Evolutionary conservation across 441 rosid species (phyloP).

Genomic region (Euphorbia celastroides): DNA sequence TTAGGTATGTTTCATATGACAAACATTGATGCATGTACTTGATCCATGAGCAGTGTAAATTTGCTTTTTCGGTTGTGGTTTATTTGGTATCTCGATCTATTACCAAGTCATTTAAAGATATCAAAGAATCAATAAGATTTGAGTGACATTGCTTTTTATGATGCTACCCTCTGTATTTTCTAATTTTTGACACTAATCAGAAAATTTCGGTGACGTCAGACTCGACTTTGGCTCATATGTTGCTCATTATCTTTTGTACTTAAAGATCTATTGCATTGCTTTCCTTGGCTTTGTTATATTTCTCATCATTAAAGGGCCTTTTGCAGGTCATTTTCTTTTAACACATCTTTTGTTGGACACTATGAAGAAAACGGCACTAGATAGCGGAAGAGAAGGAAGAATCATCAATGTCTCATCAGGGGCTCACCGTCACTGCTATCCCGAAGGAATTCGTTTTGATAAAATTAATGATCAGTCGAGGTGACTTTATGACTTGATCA

Average conservation of each 20-base stretch:
- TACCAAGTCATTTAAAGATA: neutral
- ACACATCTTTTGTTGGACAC: too few relatives aligned
- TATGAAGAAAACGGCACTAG: too few relatives aligned
- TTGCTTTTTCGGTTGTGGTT: neutral
- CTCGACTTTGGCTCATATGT: neutral
- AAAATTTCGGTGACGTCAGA: neutral
- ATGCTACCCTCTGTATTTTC: neutral
- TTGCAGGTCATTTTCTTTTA: too few relatives aligned
- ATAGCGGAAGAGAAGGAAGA: too few relatives aligned
- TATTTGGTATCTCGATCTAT: neutral
- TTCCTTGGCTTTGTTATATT: too few relatives aligned
- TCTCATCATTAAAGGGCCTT: too few relatives aligned
- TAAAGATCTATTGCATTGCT: neutral
- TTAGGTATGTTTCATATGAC: slow-evolving; percentile 32
- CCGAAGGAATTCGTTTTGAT: too few relatives aligned
- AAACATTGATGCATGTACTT: neutral
- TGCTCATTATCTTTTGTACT: neutral
- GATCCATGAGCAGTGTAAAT: neutral
- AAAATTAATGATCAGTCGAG: too few relatives aligned
- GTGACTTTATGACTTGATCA: too few relatives aligned
- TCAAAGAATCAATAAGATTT: neutral
- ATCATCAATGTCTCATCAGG: too few relatives aligned
- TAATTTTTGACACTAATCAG: neutral
- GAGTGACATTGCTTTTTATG: slow-evolving; percentile 1
- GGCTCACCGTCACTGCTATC: too few relatives aligned